phyloP scores from a whole-genome alignment of 257 asterid genomes.

The Nicotiana otophora region DNA sequence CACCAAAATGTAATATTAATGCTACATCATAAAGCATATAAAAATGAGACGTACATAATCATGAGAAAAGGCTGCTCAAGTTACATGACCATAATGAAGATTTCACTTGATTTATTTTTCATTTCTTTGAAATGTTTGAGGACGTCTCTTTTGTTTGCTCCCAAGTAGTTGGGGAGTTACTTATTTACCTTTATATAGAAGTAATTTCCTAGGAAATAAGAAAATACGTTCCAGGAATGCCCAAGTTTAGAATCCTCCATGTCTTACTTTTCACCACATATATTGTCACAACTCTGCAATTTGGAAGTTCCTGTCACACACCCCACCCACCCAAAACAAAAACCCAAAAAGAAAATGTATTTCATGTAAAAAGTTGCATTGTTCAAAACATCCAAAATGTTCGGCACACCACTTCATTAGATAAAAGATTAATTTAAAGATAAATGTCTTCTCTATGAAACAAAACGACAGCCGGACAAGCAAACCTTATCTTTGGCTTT shows the following conservation, averaged over 20 bases:
- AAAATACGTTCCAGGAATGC: neutral
- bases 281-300: neutral
- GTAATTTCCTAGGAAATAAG: neutral
- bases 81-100: neutral
- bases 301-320: neutral
- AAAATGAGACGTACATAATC: neutral
- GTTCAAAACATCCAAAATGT: neutral
- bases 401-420: neutral
- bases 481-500: neutral
- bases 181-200: neutral
- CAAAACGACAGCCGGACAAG: neutral
- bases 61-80: neutral
- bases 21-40: constrained; percentile 3
- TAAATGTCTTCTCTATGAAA: neutral
- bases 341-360: too few species aligned
- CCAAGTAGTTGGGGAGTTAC: neutral
- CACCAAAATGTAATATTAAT: neutral
- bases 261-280: neutral
- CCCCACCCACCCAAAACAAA: neutral
- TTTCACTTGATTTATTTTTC: neutral
- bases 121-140: neutral
- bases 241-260: neutral
- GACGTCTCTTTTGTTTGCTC: neutral
- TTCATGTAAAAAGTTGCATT: too few species aligned
- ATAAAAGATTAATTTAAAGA: neutral